A percentile compares a stretch with the other conserved stretches of the same genome.
phyloP scores from a whole-genome alignment of 2,329 filamentous ascomycete species.

The Alternaria sp. region DNA sequence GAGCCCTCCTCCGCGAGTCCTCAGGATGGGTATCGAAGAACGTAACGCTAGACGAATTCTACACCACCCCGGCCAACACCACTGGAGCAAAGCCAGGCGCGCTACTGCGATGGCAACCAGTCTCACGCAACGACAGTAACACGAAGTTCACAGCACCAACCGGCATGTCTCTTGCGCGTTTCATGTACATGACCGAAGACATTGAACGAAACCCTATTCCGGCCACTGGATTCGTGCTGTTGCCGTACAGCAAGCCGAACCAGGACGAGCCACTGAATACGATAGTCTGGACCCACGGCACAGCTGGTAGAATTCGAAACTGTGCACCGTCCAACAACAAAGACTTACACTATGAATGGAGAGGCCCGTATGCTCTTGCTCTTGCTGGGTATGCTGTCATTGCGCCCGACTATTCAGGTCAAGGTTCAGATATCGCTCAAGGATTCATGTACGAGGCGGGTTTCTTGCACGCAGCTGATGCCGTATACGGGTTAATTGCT shows the following conservation, averaged over 20 bases:
- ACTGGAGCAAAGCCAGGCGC: no score
- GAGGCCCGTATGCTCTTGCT: slow-evolving; percentile 23
- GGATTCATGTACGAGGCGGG: not conserved
- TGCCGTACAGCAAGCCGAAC: not conserved
- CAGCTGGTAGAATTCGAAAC: not conserved
- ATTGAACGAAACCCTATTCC: not conserved
- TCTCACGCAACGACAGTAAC: not conserved
- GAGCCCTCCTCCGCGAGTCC: no score
- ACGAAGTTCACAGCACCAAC: not conserved
- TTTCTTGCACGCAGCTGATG: not conserved
- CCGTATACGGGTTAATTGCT: not conserved
- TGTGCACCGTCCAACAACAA: slow-evolving; percentile 25
- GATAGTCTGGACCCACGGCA: not conserved
- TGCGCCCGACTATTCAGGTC: slow-evolving; percentile 26
- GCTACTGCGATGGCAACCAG: no score
- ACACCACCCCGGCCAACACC: no score
- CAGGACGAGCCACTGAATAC: not conserved
- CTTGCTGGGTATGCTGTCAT: slow-evolving; percentile 28
- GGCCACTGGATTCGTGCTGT: not conserved
- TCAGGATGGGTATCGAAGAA: no score
- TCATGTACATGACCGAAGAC: not conserved
- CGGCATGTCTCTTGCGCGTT: not conserved
- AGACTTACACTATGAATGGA: slow-evolving; percentile 32
- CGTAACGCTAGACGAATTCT: no score
- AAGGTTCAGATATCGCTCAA: not conserved